Evolutionary conservation across 1,284 basidiomycete species (phyloP), one percentile per base, ranked within the genome.

Genomic region (Ganoderma lingzhi): DNA sequence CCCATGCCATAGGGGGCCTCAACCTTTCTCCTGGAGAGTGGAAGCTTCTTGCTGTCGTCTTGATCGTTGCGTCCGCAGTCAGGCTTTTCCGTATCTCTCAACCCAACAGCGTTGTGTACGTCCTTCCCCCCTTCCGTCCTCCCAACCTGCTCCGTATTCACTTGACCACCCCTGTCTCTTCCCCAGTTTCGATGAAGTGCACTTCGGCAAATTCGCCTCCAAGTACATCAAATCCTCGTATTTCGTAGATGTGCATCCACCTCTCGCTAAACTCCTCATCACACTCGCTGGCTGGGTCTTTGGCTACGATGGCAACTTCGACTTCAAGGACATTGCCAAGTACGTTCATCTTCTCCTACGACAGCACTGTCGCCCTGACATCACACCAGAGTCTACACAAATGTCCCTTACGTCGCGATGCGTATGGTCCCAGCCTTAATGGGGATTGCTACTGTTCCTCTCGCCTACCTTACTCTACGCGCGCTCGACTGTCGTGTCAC

Each of bases 261-360:
- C 98, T 1, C 85, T 99, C 6, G 97, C 97, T 41, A 99, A 99
- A 79, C 87, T 99, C 30, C 85, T 99, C 68, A 96, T 99, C 76
- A 97, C 97, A 0, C 85, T 98, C 35, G 93, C 94, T 8, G 96
- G 90, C 0, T 97, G 93, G 78, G 70, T 98, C 5, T 93, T 89
- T 64, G 95, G 98, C n/a, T 99, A 95, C 77, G 87, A 97, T 74
- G 98, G 97, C 2, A 85, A 94, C 61, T 98, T 98, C 79, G 96
- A 98, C 80, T 99, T 99, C 81, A 95, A 97, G 80, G 96, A 98
- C 71, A 99, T 99, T 75, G 96, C 91, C 82, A 96, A 95, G 95
- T 96, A 77, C 73, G 94, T 86, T 30, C 28, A 12, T 14, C 17
- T 17, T 41, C 17, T 39, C n/a, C 17, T 39, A 3, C 6, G 2